Base-by-base conservation (phyloP, 2,329 filamentous ascomycete species). In the Rhinocladiella mackenziei region DNA sequence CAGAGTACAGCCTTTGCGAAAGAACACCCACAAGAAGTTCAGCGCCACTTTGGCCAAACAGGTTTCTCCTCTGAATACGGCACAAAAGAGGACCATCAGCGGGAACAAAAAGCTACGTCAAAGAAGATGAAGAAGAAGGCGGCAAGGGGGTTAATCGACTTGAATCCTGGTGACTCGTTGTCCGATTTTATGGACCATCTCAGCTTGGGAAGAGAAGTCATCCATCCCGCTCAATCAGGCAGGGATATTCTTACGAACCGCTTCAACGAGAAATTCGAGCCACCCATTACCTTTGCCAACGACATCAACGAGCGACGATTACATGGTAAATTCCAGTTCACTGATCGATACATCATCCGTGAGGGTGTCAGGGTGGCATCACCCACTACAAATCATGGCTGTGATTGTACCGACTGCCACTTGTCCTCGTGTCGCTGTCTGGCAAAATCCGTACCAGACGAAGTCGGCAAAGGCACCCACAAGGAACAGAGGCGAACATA, bases 311-410 rank as follows among this genome's bases (percentile, higher is more conserved):
- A 47, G 6, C 38, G 28, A 33, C 48, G 45, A 8, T 34, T 58
- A 3, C 36, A 48, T 32, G 56, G 56, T 5, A 56, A 56, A 34
- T 58, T 58, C 35, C 55, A 58, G 25, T 57, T 58, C 28, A 45
- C 52, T 17, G 35, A 49, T 29, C 36, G 23, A 5, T 56, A 58
- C 26, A 48, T 57, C 22, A 42, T 55, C 23, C 36, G 53, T 4
- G 19, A 40, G 1, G 51, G 47, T 6, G 39, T 54, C 28, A 50
- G 43, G 20, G 18, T 32, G 8, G 45, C 51, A 3, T 40, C 48
- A 9, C 10, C 43, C 10, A 31, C 22, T 10, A 47, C 31, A 20
- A 53, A 53, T 30, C 28, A 18, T 15, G 53, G 53, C 20, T 56
- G 53, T 29, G 26, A 19, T 8, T 56, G 53, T 39, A 17, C 15